Base-by-base conservation (phyloP, 2,329 filamentous ascomycete species). In the Aspergillus sp. region DNA sequence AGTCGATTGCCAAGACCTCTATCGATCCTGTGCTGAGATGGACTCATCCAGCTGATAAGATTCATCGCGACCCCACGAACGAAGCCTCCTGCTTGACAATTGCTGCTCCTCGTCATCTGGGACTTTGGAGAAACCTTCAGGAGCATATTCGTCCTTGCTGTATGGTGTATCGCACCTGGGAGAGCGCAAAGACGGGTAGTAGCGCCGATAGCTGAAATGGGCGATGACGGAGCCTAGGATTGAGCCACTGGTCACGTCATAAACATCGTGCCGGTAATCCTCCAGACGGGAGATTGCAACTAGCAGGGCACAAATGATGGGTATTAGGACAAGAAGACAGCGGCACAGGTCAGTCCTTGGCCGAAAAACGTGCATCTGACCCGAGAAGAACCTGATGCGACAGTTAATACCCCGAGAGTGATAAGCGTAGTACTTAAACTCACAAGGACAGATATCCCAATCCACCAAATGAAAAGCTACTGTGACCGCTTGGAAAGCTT, bases 231-330 rank as follows among this genome's bases (percentile, higher is more conserved):
- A 76, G 0, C 87, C 87, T 7, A 89, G 70, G 22, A 84, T 57
- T 17, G 81, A 83, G 0, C 87, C 87, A 7, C 77, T 77, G 3
- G 83, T 83, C 5, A 89, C 86, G 72, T 89, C 87, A 60, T 84
- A 87, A 2, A 88, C 84, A 72, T 89, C 87, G 64, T 89, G 87
- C 28, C 87, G 77, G 69, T 89, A 89, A 67, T 89, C 87, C 61
- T 86, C 85, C 41, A 87, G 77, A n/a, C 87, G 79, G 5, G 83
- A 86, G 46, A 87, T 84, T 0, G 87, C 87, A 60, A 89, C 85
- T 72, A 89, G 70, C 2, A 83, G 75, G 3, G 87, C 87, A 47
- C 82, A 84, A 0, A 88, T 69, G 9, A 88, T 69, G 11, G 87
- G 87, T 3, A 81, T 74, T 1, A 88, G 73, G 3, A 84, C 83